Percentiles rank a stretch among this genome's conserved stretches.
Conservation (phyloP, 2,329 filamentous ascomycete genomes). For the Myriosclerotinia duriaeana region DNA sequence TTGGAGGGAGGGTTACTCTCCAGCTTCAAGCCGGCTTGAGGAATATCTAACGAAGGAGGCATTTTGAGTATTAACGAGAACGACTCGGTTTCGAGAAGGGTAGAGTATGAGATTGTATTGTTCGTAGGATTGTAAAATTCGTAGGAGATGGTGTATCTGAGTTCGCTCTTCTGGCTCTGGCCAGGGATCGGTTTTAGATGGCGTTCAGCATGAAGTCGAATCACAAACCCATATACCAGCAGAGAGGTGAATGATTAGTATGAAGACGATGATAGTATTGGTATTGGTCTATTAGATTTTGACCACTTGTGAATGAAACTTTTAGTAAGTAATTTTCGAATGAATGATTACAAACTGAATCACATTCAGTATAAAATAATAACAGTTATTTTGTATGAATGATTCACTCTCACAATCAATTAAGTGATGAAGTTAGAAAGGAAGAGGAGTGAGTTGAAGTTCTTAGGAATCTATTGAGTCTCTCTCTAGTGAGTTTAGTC, state of each 20-base stretch:
- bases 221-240: slow-evolving; percentile 13
- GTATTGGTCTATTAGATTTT: background rate
- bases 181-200: slow-evolving; percentile 16
- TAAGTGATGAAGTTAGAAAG: background rate
- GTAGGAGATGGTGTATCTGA: background rate
- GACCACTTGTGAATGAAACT: background rate
- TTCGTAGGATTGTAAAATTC: slow-evolving; percentile 6
- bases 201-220: slow-evolving; percentile 24
- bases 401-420: slow-evolving; percentile 12
- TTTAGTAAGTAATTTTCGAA: background rate
- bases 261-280: too few species aligned
- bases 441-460: background rate
- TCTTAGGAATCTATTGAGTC: background rate
- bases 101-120: background rate
- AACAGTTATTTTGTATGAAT: slow-evolving; percentile 4
- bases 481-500: background rate
- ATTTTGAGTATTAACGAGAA: slow-evolving; percentile 6
- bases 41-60: slow-evolving; percentile 22
- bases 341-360: background rate
- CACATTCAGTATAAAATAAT: background rate
- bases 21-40: slow-evolving; percentile 21
- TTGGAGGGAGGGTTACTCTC: slow-evolving; percentile 18
- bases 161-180: slow-evolving; percentile 17
- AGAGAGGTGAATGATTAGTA: slow-evolving; percentile 11
- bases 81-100: background rate